phyloP scores from a whole-genome alignment of 352 stramenopile genomes.

The Blastocystis sp. region DNA sequence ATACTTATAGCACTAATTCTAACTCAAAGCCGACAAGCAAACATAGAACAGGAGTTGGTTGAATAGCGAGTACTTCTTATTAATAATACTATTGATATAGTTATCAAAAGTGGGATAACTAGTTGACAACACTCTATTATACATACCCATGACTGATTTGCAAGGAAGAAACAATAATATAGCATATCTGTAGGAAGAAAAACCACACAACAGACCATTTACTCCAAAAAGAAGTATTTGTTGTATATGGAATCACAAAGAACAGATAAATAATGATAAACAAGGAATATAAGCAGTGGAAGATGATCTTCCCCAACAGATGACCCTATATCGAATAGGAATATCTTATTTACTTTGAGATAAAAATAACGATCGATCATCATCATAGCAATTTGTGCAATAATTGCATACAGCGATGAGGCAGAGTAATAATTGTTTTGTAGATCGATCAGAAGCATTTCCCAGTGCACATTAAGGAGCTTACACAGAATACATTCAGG shows the following conservation, averaged over 20 bases:
- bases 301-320: not conserved
- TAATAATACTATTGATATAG: not conserved
- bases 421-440: conserved; percentile 50
- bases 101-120: conserved; percentile 5
- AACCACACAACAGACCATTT: not conserved
- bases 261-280: not conserved
- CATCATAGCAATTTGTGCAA: conserved; percentile 25
- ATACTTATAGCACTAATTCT: conserved; percentile 19
- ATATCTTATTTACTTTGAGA: not conserved
- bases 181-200: not conserved
- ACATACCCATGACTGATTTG: conserved; percentile 10
- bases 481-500: not conserved
- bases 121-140: not conserved
- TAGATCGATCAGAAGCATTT: conserved; percentile 43
- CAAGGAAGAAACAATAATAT: not conserved
- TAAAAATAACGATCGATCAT: conserved; percentile 19
- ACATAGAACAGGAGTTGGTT: conserved; percentile 41
- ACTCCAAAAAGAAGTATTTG: not conserved
- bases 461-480: not conserved
- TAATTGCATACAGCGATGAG: not conserved
- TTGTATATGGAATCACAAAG: not conserved
- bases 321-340: not conserved
- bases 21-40: not conserved
- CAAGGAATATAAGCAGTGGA: not conserved
- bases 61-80: conserved; percentile 3